These are phyloP conservation scores for Cladosporium sp. DNA, from an alignment of 2,329 filamentous ascomycete genomes.

Conservation along the genomic window DNA sequence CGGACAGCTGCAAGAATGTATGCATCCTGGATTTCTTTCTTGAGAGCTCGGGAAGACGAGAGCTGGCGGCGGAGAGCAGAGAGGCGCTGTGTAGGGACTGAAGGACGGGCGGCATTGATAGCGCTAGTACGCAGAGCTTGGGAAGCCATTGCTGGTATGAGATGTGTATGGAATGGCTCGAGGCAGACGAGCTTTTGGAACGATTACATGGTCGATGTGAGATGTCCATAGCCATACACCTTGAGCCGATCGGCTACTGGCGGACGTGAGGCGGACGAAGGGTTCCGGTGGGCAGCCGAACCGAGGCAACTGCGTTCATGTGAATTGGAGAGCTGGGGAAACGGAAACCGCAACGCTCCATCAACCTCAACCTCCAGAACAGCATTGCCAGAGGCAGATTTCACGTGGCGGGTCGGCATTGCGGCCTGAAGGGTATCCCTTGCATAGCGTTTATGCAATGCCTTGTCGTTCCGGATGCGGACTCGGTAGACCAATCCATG, in stretches of 20 bases:
- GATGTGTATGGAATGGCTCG: not conserved
- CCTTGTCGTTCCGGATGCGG: too few relatives aligned
- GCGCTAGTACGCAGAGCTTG: slow-evolving; percentile 7
- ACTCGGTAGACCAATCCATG: too few relatives aligned
- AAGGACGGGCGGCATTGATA: slow-evolving; percentile 1
- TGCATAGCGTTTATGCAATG: too few relatives aligned
- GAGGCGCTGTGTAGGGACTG: slow-evolving; percentile 1
- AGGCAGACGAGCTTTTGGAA: not conserved
- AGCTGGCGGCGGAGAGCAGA: slow-evolving; percentile 36
- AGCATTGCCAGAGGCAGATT: too few relatives aligned
- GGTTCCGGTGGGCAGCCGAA: not conserved
- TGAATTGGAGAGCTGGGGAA: too few relatives aligned
- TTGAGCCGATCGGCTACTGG: not conserved
- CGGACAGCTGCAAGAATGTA: slow-evolving; percentile 90
- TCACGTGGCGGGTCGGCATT: too few relatives aligned
- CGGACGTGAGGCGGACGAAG: not conserved
- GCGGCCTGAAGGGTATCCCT: too few relatives aligned
- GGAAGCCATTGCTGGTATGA: not conserved
- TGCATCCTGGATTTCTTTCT: slow-evolving; percentile 75
- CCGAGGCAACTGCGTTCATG: too few relatives aligned
- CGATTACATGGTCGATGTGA: not conserved
- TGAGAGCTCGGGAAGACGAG: slow-evolving; percentile 44
- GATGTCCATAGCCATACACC: not conserved
- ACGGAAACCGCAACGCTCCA: too few relatives aligned
- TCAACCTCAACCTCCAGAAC: too few relatives aligned